phyloP scores from a whole-genome alignment of 2,329 filamentous ascomycete species.

The Proliferodiscus dingleyae region DNA sequence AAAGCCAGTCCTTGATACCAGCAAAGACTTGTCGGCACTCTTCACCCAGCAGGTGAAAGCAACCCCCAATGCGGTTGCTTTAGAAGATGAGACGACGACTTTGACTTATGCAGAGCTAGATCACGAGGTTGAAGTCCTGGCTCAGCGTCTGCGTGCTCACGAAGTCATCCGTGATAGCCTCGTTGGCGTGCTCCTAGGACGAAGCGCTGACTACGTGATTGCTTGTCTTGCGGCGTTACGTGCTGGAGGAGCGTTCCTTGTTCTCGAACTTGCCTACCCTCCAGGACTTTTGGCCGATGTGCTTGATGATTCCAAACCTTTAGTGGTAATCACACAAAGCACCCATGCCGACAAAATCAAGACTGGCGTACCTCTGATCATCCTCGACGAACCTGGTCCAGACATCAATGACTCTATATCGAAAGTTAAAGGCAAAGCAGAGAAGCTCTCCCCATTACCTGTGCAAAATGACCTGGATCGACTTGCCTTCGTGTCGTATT shows the following conservation, averaged over 20 bases:
- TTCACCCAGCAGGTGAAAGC: constrained; percentile 63
- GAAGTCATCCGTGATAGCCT: constrained; percentile 69
- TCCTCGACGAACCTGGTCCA: constrained; percentile 49
- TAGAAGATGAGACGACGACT: constrained; percentile 63
- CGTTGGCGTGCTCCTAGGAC: constrained; percentile 70
- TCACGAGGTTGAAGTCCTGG: constrained; percentile 58
- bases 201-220: constrained; percentile 75
- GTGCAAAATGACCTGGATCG: constrained; percentile 65
- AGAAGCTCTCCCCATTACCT: constrained; percentile 47
- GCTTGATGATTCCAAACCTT: constrained; percentile 68
- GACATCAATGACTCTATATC: constrained; percentile 10
- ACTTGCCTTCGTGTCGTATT: constrained; percentile 79
- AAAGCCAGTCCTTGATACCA: constrained; percentile 65
- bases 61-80: constrained; percentile 64
- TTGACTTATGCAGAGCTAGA: constrained; percentile 74
- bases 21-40: constrained; percentile 67
- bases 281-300: constrained; percentile 70
- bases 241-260: constrained; percentile 74
- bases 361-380: constrained; percentile 56
- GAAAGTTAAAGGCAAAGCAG: constrained; percentile 31
- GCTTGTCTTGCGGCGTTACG: constrained; percentile 72
- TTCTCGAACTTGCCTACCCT: constrained; percentile 75
- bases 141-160: constrained; percentile 57
- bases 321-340: constrained; percentile 63
- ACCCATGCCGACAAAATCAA: constrained; percentile 63